These are phyloP conservation scores for Excoecaria agallocha DNA, from an alignment of 345 rosid species.

Conservation along the genomic window DNA sequence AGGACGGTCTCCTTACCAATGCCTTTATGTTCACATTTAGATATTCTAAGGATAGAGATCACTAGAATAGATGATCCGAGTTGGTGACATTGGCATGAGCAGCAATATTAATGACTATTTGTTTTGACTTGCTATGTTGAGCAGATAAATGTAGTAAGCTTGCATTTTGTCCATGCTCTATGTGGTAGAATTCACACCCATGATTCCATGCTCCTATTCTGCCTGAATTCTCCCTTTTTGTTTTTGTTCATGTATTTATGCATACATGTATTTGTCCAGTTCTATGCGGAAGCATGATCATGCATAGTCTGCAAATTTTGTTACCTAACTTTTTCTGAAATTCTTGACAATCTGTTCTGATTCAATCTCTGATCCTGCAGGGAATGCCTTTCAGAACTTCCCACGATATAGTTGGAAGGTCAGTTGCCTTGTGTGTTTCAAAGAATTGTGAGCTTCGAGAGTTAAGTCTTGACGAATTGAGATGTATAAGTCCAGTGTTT, in stretches of 20 bases:
- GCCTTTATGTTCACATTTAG: not conserved
- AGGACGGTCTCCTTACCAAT: not conserved
- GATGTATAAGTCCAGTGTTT: slow-evolving; percentile 55
- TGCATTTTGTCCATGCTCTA: not conserved
- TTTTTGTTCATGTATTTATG: no score
- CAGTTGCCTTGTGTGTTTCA: slow-evolving; percentile 75
- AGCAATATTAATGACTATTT: not conserved
- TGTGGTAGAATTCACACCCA: not conserved
- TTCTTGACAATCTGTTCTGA: not conserved
- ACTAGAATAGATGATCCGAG: not conserved
- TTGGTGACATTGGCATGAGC: no score
- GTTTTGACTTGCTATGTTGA: not conserved
- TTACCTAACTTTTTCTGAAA: no score
- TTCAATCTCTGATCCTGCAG: slow-evolving; percentile 33
- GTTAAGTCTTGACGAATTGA: slow-evolving; percentile 68
- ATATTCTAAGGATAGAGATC: not conserved
- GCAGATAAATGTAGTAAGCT: not conserved
- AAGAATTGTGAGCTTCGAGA: slow-evolving; percentile 72
- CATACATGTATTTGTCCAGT: not conserved
- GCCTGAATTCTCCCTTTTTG: not conserved
- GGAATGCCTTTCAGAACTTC: slow-evolving; percentile 90
- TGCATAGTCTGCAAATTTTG: not conserved
- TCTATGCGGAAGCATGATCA: not conserved
- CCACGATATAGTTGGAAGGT: slow-evolving; percentile 85
- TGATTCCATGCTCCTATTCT: not conserved